A percentile compares a stretch with the other conserved stretches of the same genome.
phyloP scores from a whole-genome alignment of 768 basidiomycete genomes.

The Lentinula lateritia region DNA sequence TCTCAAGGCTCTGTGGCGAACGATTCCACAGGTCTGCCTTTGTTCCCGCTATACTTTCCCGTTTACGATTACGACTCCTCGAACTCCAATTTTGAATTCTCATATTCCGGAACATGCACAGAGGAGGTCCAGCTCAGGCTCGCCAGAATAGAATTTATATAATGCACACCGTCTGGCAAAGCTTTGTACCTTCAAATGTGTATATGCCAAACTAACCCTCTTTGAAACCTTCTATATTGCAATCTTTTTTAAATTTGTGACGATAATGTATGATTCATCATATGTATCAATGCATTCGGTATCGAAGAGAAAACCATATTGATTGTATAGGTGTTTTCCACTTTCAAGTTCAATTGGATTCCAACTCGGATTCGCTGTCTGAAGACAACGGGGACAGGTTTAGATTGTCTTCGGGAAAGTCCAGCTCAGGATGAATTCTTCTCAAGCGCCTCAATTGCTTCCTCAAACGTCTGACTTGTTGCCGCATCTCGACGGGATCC shows the following conservation, averaged over 20 bases:
- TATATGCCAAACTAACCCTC: neutral
- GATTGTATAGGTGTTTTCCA: too few relatives aligned
- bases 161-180: constrained; percentile 59
- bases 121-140: constrained; percentile 39
- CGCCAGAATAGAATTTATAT: constrained; percentile 47
- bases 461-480: neutral
- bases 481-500: neutral
- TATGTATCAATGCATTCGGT: neutral
- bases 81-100: constrained; percentile 32
- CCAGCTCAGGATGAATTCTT: neutral
- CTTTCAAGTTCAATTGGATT: neutral
- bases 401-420: neutral
- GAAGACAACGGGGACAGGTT: neutral
- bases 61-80: constrained; percentile 64
- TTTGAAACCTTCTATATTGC: neutral
- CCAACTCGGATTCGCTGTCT: neutral
- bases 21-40: neutral
- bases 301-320: neutral
- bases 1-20: constrained; percentile 5
- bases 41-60: constrained; percentile 67
- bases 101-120: constrained; percentile 30
- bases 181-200: constrained; percentile 45
- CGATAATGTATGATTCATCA: neutral
- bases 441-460: neutral
- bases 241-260: neutral